Evolutionary conservation across 2,329 filamentous ascomycete species (phyloP).

Genomic region (Epichloe amarillans): DNA sequence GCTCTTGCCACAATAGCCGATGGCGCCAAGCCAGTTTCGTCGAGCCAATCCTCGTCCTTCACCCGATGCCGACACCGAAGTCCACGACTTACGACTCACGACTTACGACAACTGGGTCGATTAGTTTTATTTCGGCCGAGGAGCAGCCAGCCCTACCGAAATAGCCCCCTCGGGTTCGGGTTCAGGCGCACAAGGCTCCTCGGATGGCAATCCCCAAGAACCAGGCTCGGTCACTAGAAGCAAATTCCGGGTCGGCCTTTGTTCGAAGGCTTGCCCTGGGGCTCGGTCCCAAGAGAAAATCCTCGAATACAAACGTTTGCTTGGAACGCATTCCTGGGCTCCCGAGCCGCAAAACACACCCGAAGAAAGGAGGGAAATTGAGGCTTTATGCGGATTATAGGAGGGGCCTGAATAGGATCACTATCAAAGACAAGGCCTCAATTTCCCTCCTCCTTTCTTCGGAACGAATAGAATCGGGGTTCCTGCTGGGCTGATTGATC

Average conservation of each 20-base stretch:
- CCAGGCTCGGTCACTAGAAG: slow-evolving; percentile 24
- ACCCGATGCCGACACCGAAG: too few relatives aligned
- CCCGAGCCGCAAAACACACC: slow-evolving; percentile 21
- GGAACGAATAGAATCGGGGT: too few relatives aligned
- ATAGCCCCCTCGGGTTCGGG: not conserved
- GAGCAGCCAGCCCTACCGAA: too few relatives aligned
- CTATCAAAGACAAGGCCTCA: too few relatives aligned
- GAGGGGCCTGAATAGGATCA: too few relatives aligned
- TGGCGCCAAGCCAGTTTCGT: not conserved
- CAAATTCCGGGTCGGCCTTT: slow-evolving; percentile 44
- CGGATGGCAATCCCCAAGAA: slow-evolving; percentile 10
- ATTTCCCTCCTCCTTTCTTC: too few relatives aligned
- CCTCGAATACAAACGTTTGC: slow-evolving; percentile 41
- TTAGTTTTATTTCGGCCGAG: not conserved
- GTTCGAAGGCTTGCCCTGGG: slow-evolving; percentile 36
- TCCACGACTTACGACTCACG: too few relatives aligned
- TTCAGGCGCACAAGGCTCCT: not conserved
- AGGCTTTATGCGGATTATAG: too few relatives aligned
- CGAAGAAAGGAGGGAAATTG: too few relatives aligned
- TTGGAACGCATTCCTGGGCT: slow-evolving; percentile 33
- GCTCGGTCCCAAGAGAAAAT: slow-evolving; percentile 36
- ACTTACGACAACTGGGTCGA: too few relatives aligned
- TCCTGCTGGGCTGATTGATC: too few relatives aligned
- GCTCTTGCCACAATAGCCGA: not conserved
- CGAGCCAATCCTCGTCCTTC: too few relatives aligned